Evolutionary conservation across 495 filamentous ascomycete genomes (phyloP).

Genomic region (Lasiosphaeria hispida): DNA sequence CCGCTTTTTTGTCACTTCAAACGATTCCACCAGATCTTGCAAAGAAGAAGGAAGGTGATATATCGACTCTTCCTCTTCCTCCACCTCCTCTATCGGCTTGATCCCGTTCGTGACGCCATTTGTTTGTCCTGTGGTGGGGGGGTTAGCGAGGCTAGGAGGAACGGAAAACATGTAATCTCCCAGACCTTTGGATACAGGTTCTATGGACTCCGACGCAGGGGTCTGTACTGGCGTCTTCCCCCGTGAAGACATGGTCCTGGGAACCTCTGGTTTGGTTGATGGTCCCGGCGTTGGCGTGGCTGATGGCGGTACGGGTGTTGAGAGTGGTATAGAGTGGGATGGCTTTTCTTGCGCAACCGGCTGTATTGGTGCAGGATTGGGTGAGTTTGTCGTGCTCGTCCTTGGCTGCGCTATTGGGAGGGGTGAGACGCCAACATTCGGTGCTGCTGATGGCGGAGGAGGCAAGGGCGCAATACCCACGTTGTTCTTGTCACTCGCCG

Average conservation of each 20-base stretch:
- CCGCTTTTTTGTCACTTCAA: conserved; percentile 76
- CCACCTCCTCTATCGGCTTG: conserved; percentile 40
- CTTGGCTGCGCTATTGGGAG: conserved; percentile 43
- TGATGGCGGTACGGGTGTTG: conserved; percentile 24
- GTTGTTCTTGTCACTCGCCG: conserved; percentile 90
- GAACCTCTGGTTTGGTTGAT: conserved; percentile 19
- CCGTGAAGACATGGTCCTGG: conserved; percentile 27
- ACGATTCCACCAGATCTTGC: conserved; percentile 85
- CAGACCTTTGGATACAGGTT: conserved; percentile 18
- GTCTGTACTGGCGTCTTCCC: conserved; percentile 41
- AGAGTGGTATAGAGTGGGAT: conserved; percentile 18
- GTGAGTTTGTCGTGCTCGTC: conserved; percentile 47
- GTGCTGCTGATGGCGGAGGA: conserved; percentile 65
- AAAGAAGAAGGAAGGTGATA: conserved; percentile 91
- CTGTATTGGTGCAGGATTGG: conserved; percentile 39
- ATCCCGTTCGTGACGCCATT: conserved; percentile 56
- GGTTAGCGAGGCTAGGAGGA: conserved; percentile 22
- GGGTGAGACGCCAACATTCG: conserved; percentile 43
- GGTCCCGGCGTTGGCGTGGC: conserved; percentile 8
- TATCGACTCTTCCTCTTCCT: conserved; percentile 71
- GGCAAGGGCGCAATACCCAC: conserved; percentile 92
- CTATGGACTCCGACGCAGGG: conserved; percentile 15
- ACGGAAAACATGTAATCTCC: not conserved
- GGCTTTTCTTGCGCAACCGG: conserved; percentile 40
- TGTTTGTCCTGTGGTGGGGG: conserved; percentile 38